Base-by-base conservation (phyloP, 805 yeast species). In the Starmerella etchellsii region DNA sequence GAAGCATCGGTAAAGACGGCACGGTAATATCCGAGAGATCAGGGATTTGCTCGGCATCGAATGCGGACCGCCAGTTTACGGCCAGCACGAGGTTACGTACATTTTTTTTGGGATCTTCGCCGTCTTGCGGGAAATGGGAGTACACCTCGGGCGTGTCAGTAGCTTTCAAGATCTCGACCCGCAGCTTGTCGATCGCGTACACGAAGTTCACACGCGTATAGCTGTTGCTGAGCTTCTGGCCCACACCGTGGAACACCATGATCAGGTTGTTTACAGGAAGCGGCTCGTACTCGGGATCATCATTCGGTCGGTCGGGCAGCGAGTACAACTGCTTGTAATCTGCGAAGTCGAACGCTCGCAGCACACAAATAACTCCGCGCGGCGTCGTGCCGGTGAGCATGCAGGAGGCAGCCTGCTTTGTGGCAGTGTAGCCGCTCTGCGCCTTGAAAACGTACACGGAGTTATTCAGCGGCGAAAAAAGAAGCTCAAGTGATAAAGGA, bases 211-310 rank as follows among this genome's bases (percentile, higher is more conserved):
- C 77, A 27, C 80, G 75, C 47, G 84, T 85, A 51, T 79, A 81
- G 53, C 74, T 75, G 33, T 76, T 71, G 3, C 94, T 91, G 41
- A 91, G 64, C 28, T 79, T 74, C 58, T 88, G 98, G 1, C 98
- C 98, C 47, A 91, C 82, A 0, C 98, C 97, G 59, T 88, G 98
- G 34, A 88, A 72, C 49, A 94, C 88, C 11, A 88, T 64, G 1
- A 87, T 73, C 47, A 88, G 63, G 53, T 76, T 78, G 23, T 72
- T 74, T 23, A 75, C 59, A 25, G 66, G 61, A 37, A 68, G 40
- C 2, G 62, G 61, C 28, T 23, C 40, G 40, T 49, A 50, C 19
- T 41, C 50, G 11, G 47, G 38, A 21, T 47, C 44, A 41, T 57
- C 62, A 8, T 54, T 50, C 7, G 47, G 46, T 10, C 60, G 47